Conservation (phyloP, 352 stramenopile species). For the Pythium phragmiticola region DNA sequence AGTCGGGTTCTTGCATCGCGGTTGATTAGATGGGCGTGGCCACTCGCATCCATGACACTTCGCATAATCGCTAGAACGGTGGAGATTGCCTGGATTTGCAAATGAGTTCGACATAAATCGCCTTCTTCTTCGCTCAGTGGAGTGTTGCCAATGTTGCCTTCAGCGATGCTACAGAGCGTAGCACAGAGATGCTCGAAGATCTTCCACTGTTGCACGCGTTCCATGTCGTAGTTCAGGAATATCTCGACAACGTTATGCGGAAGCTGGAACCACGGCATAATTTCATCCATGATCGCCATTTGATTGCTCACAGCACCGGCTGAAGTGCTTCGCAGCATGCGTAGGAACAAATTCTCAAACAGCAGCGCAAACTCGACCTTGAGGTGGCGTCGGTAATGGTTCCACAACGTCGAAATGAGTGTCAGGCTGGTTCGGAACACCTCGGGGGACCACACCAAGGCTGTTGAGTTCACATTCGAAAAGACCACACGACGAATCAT, state of each 20-base stretch:
- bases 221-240: conserved; percentile 88
- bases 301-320: conserved; percentile 53
- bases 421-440: conserved; percentile 64
- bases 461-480: conserved; percentile 62
- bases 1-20: conserved; percentile 69
- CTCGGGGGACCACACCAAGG: conserved; percentile 51
- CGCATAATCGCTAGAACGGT: conserved; percentile 74
- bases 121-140: conserved; percentile 36
- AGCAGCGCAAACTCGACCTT: conserved; percentile 83
- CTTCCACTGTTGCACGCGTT: conserved; percentile 86
- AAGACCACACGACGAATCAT: conserved; percentile 78
- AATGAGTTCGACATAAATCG: conserved; percentile 33
- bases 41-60: conserved; percentile 87
- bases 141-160: conserved; percentile 40
- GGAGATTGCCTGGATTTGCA: conserved; percentile 68
- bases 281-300: conserved; percentile 75
- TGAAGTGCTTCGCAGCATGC: conserved; percentile 58
- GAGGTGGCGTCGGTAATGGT: conserved; percentile 77
- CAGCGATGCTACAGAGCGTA: conserved; percentile 69
- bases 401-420: conserved; percentile 79
- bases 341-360: conserved; percentile 81
- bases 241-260: conserved; percentile 88
- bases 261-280: conserved; percentile 77
- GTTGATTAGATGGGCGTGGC: conserved; percentile 83
- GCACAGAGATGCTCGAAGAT: conserved; percentile 86